These are phyloP conservation scores for Choricystis sp. DNA, from an alignment of 139 green algal genomes.

Conservation along the genomic window DNA sequence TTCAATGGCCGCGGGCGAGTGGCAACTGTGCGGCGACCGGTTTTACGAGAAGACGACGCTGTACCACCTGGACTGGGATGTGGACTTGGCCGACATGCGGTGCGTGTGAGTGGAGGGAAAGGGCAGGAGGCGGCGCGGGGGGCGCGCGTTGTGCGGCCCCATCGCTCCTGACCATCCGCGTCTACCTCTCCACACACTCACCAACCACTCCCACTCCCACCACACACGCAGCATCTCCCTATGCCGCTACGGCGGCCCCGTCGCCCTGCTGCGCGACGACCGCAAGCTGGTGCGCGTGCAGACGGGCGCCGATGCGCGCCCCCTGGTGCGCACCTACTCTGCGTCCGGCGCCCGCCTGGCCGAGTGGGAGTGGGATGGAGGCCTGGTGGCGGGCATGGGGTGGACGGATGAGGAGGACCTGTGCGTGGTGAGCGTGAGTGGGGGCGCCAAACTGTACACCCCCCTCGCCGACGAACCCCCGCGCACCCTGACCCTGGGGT, in stretches of 20 bases:
- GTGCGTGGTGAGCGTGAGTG: neutral
- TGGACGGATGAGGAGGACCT: neutral
- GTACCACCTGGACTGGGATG: constrained; percentile 47
- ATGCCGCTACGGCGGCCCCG: constrained; percentile 49
- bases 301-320: constrained; percentile 7
- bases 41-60: constrained; percentile 40
- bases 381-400: neutral
- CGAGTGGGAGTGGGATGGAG: neutral
- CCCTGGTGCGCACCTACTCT: constrained; percentile 37
- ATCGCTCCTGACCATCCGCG: neutral
- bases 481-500: neutral
- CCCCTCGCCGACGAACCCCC: no score
- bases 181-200: neutral
- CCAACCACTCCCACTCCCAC: constrained; percentile 1
- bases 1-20: constrained; percentile 20
- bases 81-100: constrained; percentile 34
- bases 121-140: neutral
- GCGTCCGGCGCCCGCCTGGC: constrained; percentile 8
- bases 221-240: neutral
- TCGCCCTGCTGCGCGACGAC: constrained; percentile 59
- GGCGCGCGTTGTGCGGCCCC: no score
- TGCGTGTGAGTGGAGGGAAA: constrained; percentile 8
- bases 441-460: neutral
- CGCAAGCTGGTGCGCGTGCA: constrained; percentile 40
- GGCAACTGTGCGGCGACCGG: constrained; percentile 39